Percentiles rank a stretch among this genome's conserved stretches.
Conservation (phyloP, 768 basidiomycete genomes). For the Mrakia frigida region DNA sequence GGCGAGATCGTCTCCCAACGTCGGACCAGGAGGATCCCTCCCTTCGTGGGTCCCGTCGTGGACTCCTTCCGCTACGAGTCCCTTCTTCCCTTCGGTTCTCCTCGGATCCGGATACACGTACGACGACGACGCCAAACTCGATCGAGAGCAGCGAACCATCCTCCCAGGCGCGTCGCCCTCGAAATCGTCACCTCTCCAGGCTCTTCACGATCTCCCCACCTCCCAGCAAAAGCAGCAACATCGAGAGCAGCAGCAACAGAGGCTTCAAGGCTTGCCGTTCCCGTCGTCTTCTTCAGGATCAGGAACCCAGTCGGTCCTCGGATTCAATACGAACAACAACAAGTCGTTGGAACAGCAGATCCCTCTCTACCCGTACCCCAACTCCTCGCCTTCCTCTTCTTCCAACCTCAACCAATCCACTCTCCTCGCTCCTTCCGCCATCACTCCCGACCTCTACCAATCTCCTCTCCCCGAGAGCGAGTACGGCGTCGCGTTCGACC, state of each 20-base stretch:
- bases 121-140: neutral
- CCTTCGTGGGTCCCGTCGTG: neutral
- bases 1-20: neutral
- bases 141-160: constrained; percentile 1
- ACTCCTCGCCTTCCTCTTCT: neutral
- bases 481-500: neutral
- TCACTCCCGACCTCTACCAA: constrained; percentile 10
- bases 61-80: neutral
- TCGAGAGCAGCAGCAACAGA: neutral
- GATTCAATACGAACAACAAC: neutral
- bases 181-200: neutral
- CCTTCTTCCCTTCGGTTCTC: neutral
- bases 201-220: neutral
- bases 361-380: neutral
- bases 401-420: neutral
- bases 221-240: neutral
- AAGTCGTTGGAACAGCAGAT: too few relatives aligned
- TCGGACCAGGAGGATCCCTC: neutral
- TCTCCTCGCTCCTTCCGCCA: neutral
- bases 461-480: neutral
- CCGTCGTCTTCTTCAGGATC: neutral
- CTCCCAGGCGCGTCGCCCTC: neutral
- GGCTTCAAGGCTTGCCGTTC: neutral
- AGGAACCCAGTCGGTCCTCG: neutral
- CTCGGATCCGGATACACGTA: neutral